Base-by-base conservation (phyloP, 495 filamentous ascomycete species). In the Recurvomyces mirabilis region DNA sequence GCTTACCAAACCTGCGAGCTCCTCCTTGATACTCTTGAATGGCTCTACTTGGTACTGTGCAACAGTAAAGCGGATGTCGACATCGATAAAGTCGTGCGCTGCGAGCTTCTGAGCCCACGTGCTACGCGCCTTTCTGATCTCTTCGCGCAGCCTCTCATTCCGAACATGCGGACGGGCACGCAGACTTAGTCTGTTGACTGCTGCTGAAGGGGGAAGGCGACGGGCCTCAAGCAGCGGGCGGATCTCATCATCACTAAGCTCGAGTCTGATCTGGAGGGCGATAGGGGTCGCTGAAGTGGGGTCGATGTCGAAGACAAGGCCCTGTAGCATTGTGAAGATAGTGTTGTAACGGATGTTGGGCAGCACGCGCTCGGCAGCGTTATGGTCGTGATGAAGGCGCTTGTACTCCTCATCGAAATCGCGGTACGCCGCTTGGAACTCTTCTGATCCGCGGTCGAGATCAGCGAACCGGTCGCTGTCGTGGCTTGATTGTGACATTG, bases 271-370 rank as follows among this genome's bases (percentile, higher is more conserved):
- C 3, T 24, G 10, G 13, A 34, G 41, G 3, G 41, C 29, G 5
- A 44, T 17, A 2, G 26, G 41, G n/a, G 41, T 44, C 5, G 41
- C 41, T 13, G 41, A 44, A 3, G 31, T 44, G 11, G 29, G 25
- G 2, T 34, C 31, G 30, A 44, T 34, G 13, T 17, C 9, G 31
- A 44, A 44, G 41, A 44, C n/a, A n/a, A n/a, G n/a, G n/a, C n/a
- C n/a, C n/a, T n/a, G n/a, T n/a, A n/a, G n/a, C n/a, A n/a, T n/a
- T n/a, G n/a, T 5, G 34, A 37, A 37, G 34, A 19, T 15, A 37
- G 19, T 37, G 34, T 37, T 6, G 3, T 13, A 19, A n/a, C n/a
- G n/a, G n/a, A n/a, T n/a, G n/a, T n/a, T n/a, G n/a, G n/a, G n/a
- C n/a, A n/a, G n/a, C n/a, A n/a, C n/a, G n/a, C n/a, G n/a, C n/a